phyloP scores from a whole-genome alignment of 2,329 filamentous ascomycete species.

The Gaeumannomyces sp. region DNA sequence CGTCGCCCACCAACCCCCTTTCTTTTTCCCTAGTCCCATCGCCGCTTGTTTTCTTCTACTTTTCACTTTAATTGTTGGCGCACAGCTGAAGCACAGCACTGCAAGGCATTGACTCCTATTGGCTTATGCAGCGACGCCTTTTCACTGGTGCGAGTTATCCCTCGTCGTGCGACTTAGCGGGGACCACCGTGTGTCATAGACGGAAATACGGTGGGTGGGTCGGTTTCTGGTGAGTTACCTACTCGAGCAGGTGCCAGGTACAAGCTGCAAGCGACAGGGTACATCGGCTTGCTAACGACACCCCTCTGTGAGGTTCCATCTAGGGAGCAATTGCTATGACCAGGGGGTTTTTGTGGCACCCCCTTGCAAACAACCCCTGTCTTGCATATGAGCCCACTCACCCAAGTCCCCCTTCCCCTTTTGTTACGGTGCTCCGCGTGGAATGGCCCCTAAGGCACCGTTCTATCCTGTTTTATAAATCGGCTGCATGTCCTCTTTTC shows the following conservation, averaged over 20 bases:
- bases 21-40: neutral
- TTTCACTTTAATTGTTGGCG: neutral
- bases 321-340: neutral
- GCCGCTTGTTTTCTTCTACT: neutral
- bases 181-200: neutral
- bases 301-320: neutral
- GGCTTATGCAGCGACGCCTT: no score
- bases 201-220: neutral
- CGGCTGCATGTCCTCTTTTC: neutral
- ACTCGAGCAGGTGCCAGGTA: no score
- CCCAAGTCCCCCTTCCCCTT: neutral
- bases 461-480: neutral
- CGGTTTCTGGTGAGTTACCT: neutral
- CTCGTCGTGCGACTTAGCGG: neutral
- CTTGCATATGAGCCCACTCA: neutral
- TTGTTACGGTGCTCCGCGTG: neutral
- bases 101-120: neutral
- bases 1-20: neutral
- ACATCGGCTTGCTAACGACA: neutral
- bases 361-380: neutral
- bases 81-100: neutral
- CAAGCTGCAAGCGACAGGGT: neutral
- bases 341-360: neutral
- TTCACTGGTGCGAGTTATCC: conserved; percentile 1
- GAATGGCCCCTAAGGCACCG: no score